Evolutionary conservation across 345 rosid species (phyloP).

Genomic region (Odontarrhena argentea): DNA sequence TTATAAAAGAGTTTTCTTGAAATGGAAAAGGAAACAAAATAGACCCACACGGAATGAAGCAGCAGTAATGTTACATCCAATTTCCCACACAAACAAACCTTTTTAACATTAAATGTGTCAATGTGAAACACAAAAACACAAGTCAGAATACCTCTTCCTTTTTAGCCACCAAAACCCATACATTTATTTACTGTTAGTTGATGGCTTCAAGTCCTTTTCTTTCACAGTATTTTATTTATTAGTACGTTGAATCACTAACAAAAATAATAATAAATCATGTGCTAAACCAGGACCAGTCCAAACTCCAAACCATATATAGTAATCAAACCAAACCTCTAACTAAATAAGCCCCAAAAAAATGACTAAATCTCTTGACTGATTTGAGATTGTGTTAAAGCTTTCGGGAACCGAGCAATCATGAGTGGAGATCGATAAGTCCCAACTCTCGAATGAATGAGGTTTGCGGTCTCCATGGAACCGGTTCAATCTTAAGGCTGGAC

Average conservation of each 20-base stretch:
- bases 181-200: conserved; percentile 19
- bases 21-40: conserved; percentile 8
- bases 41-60: conserved; percentile 38
- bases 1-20: background rate
- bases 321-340: background rate
- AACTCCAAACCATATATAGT: background rate
- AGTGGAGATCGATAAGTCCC: no score
- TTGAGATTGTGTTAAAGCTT: no score
- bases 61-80: conserved; percentile 28
- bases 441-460: no score
- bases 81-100: conserved; percentile 33
- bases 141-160: conserved; percentile 9
- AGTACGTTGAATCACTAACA: no score
- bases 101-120: conserved; percentile 18
- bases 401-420: no score
- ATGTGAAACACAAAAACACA: conserved; percentile 20
- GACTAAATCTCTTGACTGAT: no score
- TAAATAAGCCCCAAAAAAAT: background rate
- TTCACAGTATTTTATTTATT: background rate
- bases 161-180: background rate
- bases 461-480: no score
- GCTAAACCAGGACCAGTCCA: background rate
- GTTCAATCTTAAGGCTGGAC: no score
- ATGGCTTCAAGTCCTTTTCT: background rate
- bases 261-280: no score